These are phyloP conservation scores for Corymbia citriodora DNA, from an alignment of 441 rosid species.

Conservation along the genomic window DNA sequence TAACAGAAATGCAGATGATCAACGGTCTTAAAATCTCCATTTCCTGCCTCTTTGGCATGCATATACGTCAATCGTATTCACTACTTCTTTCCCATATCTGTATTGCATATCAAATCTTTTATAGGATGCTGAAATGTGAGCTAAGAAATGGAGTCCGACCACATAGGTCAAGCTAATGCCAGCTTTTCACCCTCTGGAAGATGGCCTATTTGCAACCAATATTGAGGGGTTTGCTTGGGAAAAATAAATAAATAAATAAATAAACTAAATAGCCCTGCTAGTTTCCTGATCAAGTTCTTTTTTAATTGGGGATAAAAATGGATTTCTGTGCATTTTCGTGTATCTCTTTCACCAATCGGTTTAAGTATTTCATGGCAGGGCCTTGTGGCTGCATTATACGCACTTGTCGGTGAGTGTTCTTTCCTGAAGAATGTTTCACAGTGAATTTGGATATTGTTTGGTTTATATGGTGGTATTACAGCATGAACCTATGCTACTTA, in stretches of 20 bases:
- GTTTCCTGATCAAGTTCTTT: slow-evolving; percentile 7
- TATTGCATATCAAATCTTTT: background rate
- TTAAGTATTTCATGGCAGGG: slow-evolving; percentile 36
- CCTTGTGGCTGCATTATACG: slow-evolving; percentile 48
- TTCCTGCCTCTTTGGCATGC: background rate
- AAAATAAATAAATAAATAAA: background rate
- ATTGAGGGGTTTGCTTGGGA: background rate
- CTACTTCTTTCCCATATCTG: background rate
- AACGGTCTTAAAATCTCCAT: background rate
- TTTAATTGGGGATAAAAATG: background rate
- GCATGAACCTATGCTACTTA: background rate
- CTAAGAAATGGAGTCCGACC: background rate
- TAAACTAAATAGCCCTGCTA: background rate
- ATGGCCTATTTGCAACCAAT: background rate
- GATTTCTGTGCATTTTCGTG: background rate
- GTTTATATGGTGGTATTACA: background rate
- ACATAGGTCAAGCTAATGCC: background rate
- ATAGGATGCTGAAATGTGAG: background rate
- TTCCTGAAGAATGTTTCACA: background rate
- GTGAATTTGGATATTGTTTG: background rate
- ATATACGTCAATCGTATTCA: background rate
- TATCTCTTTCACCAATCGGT: background rate
- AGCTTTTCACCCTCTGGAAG: background rate
- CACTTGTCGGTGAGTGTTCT: slow-evolving; percentile 49
- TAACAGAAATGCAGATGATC: background rate